A percentile compares a stretch with the other conserved stretches of the same genome.
Conservation (phyloP, 345 rosid genomes). For the Corchorus capsularis region DNA sequence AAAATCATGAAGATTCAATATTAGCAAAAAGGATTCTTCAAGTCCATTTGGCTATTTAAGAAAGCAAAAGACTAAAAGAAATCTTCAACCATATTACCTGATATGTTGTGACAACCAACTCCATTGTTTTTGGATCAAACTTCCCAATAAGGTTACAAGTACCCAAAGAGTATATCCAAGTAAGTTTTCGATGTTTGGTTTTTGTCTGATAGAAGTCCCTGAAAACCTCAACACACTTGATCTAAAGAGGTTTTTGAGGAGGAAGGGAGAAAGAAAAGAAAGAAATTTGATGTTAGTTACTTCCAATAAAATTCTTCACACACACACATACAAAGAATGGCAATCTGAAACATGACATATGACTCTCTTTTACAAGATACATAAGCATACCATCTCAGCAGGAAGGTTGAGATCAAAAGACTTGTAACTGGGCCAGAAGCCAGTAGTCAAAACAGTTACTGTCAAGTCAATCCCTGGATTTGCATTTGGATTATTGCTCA, state of each 20-base stretch:
- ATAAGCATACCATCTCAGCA: conserved; percentile 55
- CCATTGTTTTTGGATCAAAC: conserved; percentile 61
- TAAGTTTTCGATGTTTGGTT: conserved; percentile 62
- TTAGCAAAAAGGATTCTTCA: conserved; percentile 1
- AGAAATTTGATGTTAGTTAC: neutral
- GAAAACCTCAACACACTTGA: conserved; percentile 63
- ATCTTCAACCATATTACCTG: conserved; percentile 40
- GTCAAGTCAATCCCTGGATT: conserved; percentile 64
- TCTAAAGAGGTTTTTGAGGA: conserved; percentile 31
- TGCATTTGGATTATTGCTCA: conserved; percentile 42
- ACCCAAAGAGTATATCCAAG: conserved; percentile 72
- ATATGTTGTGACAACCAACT: conserved; percentile 67
- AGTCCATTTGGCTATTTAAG: neutral
- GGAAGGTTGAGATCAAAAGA: conserved; percentile 72
- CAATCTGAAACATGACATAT: neutral
- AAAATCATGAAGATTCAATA: conserved; percentile 5
- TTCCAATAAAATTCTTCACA: neutral
- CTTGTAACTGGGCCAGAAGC: conserved; percentile 82
- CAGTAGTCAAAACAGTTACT: conserved; percentile 73
- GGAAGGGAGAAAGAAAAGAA: neutral
- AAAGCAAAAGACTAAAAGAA: neutral
- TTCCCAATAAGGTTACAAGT: conserved; percentile 61
- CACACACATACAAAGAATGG: neutral
- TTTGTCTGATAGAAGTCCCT: conserved; percentile 63
- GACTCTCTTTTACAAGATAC: conserved; percentile 2